These are phyloP conservation scores for Tetrahymena thermophila DNA, from an alignment of 73 alveolate species.

Conservation along the genomic window DNA sequence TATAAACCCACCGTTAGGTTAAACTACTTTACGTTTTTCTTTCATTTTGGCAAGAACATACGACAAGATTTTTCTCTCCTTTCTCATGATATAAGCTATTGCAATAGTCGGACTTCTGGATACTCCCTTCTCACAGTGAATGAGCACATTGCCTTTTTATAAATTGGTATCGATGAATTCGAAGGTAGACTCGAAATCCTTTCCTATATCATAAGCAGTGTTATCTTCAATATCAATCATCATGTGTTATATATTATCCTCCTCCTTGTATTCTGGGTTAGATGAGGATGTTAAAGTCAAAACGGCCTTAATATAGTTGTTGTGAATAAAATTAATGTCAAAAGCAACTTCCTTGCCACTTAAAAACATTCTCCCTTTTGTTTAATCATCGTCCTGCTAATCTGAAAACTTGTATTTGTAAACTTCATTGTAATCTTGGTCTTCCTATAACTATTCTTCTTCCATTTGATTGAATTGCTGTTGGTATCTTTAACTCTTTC, in stretches of 20 bases:
- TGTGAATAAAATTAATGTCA: background rate
- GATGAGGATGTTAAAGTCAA: background rate
- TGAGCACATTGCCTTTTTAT: background rate
- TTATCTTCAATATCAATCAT: background rate
- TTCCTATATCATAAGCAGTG: background rate
- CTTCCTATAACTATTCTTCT: background rate
- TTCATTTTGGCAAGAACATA: constrained; percentile 21
- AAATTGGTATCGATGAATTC: background rate
- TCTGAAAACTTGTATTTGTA: background rate
- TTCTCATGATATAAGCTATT: constrained; percentile 44
- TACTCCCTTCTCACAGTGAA: constrained; percentile 45
- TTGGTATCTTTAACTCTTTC: background rate
- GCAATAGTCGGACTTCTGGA: constrained; percentile 50
- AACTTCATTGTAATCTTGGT: background rate
- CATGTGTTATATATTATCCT: background rate
- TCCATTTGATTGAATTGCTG: background rate
- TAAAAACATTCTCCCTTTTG: background rate
- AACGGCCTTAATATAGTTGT: background rate
- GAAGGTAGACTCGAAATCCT: background rate
- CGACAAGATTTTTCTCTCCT: constrained; percentile 22
- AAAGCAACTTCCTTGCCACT: background rate
- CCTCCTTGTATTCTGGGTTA: background rate
- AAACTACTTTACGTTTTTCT: constrained; percentile 15
- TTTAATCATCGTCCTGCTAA: background rate
- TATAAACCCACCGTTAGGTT: constrained; percentile 45